Conservation (phyloP, 208 protist genomes). For the Tritrichomonas foetus region DNA sequence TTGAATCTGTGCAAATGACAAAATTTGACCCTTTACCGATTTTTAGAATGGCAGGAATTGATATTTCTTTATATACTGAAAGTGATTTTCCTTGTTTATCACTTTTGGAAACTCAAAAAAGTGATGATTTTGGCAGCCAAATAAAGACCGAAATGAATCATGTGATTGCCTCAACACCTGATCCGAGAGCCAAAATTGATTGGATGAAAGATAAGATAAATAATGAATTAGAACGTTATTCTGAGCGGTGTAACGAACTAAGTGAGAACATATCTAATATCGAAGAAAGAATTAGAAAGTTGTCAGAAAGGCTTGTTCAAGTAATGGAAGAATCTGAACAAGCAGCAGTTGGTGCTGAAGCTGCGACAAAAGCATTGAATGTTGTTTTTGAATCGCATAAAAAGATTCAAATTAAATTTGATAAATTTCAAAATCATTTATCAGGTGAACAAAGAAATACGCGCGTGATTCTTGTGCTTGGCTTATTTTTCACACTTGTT, state of each 20-base stretch:
- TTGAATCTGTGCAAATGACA: not conserved
- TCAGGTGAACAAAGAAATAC: too few species aligned
- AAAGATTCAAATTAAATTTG: not conserved
- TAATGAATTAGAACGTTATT: not conserved
- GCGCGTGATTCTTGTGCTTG: too few species aligned
- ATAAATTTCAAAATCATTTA: too few species aligned
- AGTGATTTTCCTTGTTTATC: not conserved
- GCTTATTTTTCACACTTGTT: too few species aligned
- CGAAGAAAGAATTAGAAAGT: not conserved
- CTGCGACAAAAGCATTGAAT: not conserved
- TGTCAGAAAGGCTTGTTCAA: not conserved
- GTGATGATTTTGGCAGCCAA: not conserved
- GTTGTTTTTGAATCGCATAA: not conserved
- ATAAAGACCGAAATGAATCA: not conserved
- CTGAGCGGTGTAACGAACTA: not conserved
- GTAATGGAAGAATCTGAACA: not conserved
- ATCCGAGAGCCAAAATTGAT: not conserved
- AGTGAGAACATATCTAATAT: not conserved
- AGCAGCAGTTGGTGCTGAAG: not conserved
- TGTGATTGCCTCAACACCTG: not conserved
- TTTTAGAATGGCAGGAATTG: not conserved
- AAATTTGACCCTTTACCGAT: not conserved
- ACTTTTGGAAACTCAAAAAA: not conserved
- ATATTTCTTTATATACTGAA: not conserved
- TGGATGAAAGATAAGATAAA: not conserved